Evolutionary conservation across 768 basidiomycete species (phyloP).

Genomic region (Leccinum longicurvipes): DNA sequence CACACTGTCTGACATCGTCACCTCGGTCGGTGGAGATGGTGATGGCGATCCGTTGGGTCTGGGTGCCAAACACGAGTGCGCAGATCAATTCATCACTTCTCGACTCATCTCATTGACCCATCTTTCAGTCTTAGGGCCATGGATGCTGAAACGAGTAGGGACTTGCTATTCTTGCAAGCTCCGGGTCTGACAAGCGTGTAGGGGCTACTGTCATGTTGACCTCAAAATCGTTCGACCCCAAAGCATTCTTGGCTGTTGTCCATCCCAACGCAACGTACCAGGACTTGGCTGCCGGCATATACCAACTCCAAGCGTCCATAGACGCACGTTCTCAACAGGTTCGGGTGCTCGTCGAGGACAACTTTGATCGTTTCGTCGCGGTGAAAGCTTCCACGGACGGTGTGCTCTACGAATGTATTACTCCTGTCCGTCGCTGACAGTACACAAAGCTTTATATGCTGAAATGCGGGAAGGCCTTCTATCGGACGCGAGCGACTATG

Average conservation of each 20-base stretch:
- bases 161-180: constrained; percentile 10
- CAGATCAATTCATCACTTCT: not conserved
- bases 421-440: constrained; percentile 1
- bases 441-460: constrained; percentile 72
- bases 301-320: constrained; percentile 71
- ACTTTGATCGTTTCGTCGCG: constrained; percentile 96
- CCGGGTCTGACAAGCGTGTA: constrained; percentile 27
- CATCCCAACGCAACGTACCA: constrained; percentile 96
- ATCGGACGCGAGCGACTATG: constrained; percentile 73
- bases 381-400: constrained; percentile 98
- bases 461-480: constrained; percentile 93
- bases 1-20: constrained; percentile 65
- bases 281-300: constrained; percentile 78
- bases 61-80: constrained; percentile 60
- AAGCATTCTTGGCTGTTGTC: constrained; percentile 83
- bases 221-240: constrained; percentile 96
- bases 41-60: constrained; percentile 81
- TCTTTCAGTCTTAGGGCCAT: constrained; percentile 54
- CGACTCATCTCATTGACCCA: constrained; percentile 1
- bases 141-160: constrained; percentile 72
- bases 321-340: constrained; percentile 94
- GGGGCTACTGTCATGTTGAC: constrained; percentile 81
- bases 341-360: constrained; percentile 91
- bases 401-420: constrained; percentile 33
- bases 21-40: constrained; percentile 53